These are phyloP conservation scores for Xerocomus potaroensis DNA, from an alignment of 768 basidiomycete species.

Conservation along the genomic window DNA sequence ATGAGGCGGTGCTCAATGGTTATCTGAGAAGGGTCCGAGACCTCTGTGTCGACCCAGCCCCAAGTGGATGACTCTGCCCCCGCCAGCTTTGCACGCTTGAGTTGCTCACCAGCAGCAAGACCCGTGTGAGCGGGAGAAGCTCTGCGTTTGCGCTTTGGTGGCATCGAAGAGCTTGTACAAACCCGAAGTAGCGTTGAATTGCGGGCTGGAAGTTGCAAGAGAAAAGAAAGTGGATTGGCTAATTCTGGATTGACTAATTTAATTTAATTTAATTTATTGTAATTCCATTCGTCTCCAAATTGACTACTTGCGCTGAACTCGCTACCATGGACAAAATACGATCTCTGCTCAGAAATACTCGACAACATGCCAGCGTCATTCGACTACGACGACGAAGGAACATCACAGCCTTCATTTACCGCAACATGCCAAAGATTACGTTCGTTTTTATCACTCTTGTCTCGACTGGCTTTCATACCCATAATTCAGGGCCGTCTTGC, in stretches of 20 bases:
- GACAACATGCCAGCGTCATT: conserved; percentile 31
- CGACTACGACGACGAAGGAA: conserved; percentile 46
- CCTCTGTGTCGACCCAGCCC: conserved; percentile 78
- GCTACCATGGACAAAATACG: conserved; percentile 23
- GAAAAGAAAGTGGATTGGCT: too few relatives aligned
- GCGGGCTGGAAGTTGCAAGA: conserved; percentile 5
- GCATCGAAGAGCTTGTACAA: conserved; percentile 35
- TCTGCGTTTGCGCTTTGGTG: conserved; percentile 56
- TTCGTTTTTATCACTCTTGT: conserved; percentile 9
- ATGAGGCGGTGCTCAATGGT: conserved; percentile 59
- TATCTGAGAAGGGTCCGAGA: conserved; percentile 52
- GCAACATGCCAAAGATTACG: conserved; percentile 30
- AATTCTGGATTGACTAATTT: too few relatives aligned
- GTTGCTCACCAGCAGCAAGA: conserved; percentile 55
- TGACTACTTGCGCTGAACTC: background rate
- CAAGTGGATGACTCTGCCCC: conserved; percentile 50
- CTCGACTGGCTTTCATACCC: background rate
- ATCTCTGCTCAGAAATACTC: conserved; percentile 14
- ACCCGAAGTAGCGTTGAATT: background rate
- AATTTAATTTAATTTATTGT: too few relatives aligned
- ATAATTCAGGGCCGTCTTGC: conserved; percentile 46
- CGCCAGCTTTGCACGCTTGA: conserved; percentile 55
- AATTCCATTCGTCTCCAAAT: too few relatives aligned
- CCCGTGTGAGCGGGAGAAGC: conserved; percentile 45
- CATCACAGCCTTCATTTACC: conserved; percentile 31